Conservation (phyloP, 73 alveolate genomes). For the Tetrahymena elliotti region DNA sequence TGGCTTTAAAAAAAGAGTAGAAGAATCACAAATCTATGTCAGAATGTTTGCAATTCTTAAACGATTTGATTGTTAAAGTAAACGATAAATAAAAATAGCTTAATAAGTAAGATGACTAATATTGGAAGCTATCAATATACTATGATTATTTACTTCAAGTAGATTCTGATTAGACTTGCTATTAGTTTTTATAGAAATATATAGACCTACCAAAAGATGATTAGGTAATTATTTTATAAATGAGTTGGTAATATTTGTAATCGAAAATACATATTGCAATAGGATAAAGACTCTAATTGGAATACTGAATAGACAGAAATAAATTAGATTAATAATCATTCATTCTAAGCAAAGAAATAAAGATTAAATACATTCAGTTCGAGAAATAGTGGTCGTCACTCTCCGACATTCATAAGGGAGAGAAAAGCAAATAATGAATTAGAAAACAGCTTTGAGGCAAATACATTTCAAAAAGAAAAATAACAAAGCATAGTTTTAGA, state of each 20-base stretch:
- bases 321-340: background rate
- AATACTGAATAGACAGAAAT: background rate
- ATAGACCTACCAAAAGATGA: background rate
- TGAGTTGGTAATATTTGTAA: background rate
- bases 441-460: background rate
- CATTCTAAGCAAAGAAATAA: background rate
- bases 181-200: background rate
- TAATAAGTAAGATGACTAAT: background rate
- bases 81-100: background rate
- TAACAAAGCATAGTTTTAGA: background rate
- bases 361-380: background rate
- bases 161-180: background rate
- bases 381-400: background rate
- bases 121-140: background rate
- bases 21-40: background rate
- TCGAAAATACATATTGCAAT: background rate
- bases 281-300: background rate
- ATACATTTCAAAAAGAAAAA: background rate
- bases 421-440: background rate
- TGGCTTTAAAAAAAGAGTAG: background rate
- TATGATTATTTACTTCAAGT: background rate
- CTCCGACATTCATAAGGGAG: background rate
- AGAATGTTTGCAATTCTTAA: background rate
- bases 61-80: background rate
- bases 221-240: background rate